Evolutionary conservation across 306 rosid species (phyloP).

Genomic region (Morella rubra): DNA sequence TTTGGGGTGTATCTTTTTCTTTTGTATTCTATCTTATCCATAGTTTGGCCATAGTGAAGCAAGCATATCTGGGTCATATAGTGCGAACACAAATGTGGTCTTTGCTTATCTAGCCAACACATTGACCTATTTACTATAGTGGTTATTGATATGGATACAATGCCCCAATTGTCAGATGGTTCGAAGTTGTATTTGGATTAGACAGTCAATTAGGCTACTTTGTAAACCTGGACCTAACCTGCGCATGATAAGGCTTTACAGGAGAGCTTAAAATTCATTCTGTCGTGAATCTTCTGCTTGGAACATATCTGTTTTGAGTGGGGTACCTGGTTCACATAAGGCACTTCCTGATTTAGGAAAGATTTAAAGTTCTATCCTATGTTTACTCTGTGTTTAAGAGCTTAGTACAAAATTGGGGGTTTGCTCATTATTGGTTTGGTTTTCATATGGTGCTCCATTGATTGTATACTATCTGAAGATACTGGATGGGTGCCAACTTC

Average conservation of each 20-base stretch:
- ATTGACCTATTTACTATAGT: neutral
- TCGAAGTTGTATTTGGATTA: neutral
- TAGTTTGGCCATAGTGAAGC: neutral
- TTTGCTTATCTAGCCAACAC: neutral
- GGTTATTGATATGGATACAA: neutral
- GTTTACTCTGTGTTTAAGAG: neutral
- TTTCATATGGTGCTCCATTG: neutral
- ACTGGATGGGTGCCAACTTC: neutral
- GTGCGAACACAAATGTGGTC: neutral
- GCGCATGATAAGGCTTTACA: neutral
- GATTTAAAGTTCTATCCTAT: neutral
- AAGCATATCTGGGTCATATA: neutral
- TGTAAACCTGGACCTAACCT: constrained; percentile 1
- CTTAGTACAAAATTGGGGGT: neutral
- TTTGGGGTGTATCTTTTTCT: neutral
- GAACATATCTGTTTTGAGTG: neutral
- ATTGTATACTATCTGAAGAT: neutral
- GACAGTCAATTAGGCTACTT: neutral
- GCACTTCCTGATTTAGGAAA: neutral
- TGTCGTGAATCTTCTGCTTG: neutral
- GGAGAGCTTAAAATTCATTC: neutral
- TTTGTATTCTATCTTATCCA: neutral
- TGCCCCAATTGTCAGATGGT: neutral
- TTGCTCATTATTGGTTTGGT: neutral
- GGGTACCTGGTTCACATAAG: neutral